phyloP scores from a whole-genome alignment of 768 basidiomycete species.

The Mycena filopes region DNA sequence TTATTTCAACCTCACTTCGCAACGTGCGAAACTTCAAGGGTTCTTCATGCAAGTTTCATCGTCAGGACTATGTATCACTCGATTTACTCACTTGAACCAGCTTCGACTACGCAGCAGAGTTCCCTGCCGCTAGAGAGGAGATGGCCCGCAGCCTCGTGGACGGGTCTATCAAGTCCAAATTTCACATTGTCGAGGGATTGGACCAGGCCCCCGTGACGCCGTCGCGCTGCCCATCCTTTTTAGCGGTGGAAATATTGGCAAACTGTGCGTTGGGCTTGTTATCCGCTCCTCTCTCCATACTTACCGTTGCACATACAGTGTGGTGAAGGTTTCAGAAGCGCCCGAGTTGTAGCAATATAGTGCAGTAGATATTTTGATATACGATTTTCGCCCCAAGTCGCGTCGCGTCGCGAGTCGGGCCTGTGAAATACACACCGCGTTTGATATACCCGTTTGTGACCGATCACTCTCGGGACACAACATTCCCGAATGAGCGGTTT shows the following conservation, averaged over 20 bases:
- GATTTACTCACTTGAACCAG: no score
- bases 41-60: no score
- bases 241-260: conserved; percentile 82
- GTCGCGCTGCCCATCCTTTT: conserved; percentile 76
- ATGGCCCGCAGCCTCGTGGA: conserved; percentile 66
- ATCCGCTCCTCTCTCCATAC: conserved; percentile 11
- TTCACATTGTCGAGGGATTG: conserved; percentile 82
- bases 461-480: no score
- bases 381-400: no score
- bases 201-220: conserved; percentile 81
- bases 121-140: conserved; percentile 65
- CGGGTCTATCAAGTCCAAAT: conserved; percentile 80
- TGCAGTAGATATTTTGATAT: no score
- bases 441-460: no score
- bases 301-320: conserved; percentile 46
- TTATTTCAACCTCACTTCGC: conserved; percentile 76
- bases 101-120: conserved; percentile 78
- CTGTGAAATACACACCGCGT: background rate
- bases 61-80: no score
- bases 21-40: conserved; percentile 84
- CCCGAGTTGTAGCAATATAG: conserved; percentile 50
- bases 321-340: conserved; percentile 64
- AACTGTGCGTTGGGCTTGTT: conserved; percentile 61
- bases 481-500: background rate
- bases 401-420: no score